Percentiles rank a stretch among this genome's conserved stretches.
phyloP scores from a whole-genome alignment of 1,139 yeast genomes.

The Taphrina populina region DNA sequence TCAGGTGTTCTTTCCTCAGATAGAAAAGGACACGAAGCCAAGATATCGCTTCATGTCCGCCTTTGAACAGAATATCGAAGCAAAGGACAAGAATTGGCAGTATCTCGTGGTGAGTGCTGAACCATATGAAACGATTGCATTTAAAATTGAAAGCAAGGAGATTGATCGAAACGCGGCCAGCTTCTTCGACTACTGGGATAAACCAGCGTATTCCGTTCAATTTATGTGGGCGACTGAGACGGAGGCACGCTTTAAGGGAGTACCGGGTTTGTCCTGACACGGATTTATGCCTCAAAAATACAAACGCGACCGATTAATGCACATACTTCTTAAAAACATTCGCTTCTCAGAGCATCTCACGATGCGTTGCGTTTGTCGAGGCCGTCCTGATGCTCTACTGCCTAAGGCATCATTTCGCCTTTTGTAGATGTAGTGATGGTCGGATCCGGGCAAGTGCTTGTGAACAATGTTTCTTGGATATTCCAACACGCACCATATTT shows the following conservation, averaged over 20 bases:
- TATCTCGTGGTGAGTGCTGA: slow-evolving; percentile 76
- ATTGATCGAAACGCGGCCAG: slow-evolving; percentile 51
- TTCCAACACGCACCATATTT: too few species aligned
- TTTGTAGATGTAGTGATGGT: too few species aligned
- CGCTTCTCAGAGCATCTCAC: too few species aligned
- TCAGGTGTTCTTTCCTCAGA: slow-evolving; percentile 57
- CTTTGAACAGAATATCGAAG: slow-evolving; percentile 60
- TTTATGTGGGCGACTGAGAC: slow-evolving; percentile 52
- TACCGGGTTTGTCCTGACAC: slow-evolving; percentile 30
- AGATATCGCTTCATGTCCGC: slow-evolving; percentile 70
- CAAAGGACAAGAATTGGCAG: slow-evolving; percentile 52
- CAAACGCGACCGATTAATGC: slow-evolving; percentile 54
- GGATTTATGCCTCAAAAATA: slow-evolving; percentile 49
- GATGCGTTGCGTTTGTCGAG: too few species aligned
- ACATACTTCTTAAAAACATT: too few species aligned
- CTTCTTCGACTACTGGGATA: slow-evolving; percentile 71
- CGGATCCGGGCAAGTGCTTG: too few species aligned
- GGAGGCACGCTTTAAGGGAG: slow-evolving; percentile 37
- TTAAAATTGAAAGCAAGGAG: slow-evolving; percentile 63
- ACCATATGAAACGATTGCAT: slow-evolving; percentile 74
- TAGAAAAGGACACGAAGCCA: slow-evolving; percentile 53
- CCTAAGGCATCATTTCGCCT: too few species aligned
- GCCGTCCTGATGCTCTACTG: too few species aligned
- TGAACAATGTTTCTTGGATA: too few species aligned
- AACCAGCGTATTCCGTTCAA: slow-evolving; percentile 68